A percentile compares a stretch with the other conserved stretches of the same genome.
Conservation (phyloP, 2,329 filamentous ascomycete genomes). For the Truncatella angustata region DNA sequence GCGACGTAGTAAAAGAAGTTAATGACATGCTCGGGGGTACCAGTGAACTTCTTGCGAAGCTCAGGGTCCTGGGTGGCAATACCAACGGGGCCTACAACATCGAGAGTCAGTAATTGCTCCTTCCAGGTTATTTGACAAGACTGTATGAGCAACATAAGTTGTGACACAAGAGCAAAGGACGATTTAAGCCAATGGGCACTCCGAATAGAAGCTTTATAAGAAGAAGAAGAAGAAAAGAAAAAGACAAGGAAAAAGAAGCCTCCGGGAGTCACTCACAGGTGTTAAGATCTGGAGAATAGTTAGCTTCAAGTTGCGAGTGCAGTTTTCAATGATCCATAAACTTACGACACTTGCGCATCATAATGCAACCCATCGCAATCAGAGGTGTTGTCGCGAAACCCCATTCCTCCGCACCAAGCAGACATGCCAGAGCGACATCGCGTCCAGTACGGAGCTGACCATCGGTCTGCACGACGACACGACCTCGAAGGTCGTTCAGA, state of each 20-base stretch:
- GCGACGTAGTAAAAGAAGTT: constrained; percentile 99
- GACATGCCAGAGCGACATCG: constrained; percentile 89
- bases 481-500: constrained; percentile 90
- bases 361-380: constrained; percentile 95
- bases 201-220: too few relatives aligned
- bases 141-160: too few relatives aligned
- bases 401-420: constrained; percentile 97
- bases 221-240: too few relatives aligned
- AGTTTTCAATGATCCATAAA: constrained; percentile 22
- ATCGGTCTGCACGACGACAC: constrained; percentile 94
- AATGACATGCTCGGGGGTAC: constrained; percentile 93
- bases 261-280: too few relatives aligned
- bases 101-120: too few relatives aligned
- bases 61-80: constrained; percentile 96
- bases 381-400: constrained; percentile 93
- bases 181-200: too few relatives aligned
- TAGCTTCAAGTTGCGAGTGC: neutral
- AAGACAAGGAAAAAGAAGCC: too few relatives aligned
- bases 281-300: constrained; percentile 48
- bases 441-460: constrained; percentile 90
- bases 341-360: constrained; percentile 75
- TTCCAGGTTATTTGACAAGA: too few relatives aligned
- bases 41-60: constrained; percentile 87
- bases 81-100: constrained; percentile 67
- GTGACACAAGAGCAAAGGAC: too few relatives aligned